phyloP scores from a whole-genome alignment of 495 filamentous ascomycete species.

The Evernia prunastri region DNA sequence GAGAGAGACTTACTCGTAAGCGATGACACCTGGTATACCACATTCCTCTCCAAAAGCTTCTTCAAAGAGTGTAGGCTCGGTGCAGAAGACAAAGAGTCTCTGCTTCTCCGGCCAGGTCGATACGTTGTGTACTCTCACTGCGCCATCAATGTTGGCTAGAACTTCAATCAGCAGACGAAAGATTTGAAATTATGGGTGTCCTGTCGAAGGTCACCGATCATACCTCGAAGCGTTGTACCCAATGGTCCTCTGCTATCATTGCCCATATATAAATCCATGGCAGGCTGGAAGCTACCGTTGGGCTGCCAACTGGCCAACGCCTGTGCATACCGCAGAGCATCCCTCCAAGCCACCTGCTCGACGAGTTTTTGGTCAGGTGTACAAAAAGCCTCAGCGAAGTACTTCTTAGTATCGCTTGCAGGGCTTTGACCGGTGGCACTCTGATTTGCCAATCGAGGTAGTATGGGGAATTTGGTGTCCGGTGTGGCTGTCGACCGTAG shows the following conservation, averaged over 20 bases:
- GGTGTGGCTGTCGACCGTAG: not conserved
- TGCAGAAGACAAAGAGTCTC: conserved; percentile 2
- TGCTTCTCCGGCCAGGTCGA: conserved; percentile 1
- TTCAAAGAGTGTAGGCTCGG: not conserved
- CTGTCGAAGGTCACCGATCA: not conserved
- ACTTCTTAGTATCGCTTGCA: not conserved
- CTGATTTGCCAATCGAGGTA: conserved; percentile 5
- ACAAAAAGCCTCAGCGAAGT: not conserved
- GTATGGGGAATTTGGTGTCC: not conserved
- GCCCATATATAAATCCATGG: conserved; percentile 15
- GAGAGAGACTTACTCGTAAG: not conserved
- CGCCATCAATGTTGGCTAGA: conserved; percentile 4
- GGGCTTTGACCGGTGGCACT: not conserved
- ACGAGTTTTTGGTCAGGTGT: not conserved
- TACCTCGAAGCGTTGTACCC: not conserved
- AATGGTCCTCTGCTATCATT: not conserved
- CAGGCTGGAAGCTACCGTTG: not conserved
- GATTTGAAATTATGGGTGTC: not conserved
- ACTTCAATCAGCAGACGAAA: not conserved
- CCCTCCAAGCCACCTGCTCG: not conserved
- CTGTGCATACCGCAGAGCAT: not conserved
- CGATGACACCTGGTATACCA: not conserved
- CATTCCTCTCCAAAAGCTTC: not conserved
- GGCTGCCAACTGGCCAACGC: conserved; percentile 6
- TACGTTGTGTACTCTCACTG: not conserved